These are phyloP conservation scores for Pseudopithomyces chartarum DNA, from an alignment of 2,329 filamentous ascomycete genomes.

Conservation along the genomic window DNA sequence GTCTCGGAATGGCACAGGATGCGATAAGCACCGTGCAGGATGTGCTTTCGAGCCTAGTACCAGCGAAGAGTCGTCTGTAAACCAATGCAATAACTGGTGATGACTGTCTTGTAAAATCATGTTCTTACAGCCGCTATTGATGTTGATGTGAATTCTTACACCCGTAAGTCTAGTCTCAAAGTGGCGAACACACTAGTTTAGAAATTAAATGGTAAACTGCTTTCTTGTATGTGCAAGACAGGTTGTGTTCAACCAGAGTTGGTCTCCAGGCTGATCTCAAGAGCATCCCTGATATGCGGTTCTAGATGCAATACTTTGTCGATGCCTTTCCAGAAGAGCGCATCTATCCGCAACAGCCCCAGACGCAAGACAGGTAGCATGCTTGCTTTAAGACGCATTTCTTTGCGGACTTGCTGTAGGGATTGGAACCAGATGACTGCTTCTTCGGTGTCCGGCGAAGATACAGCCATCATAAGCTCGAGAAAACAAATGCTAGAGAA, in stretches of 20 bases:
- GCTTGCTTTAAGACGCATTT: conserved; percentile 15
- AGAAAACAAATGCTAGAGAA: conserved; percentile 18
- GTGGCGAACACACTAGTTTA: too few species aligned
- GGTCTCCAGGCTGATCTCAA: not conserved
- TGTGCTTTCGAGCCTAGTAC: conserved; percentile 5
- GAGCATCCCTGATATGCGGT: not conserved
- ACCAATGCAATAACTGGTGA: not conserved
- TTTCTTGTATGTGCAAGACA: too few species aligned
- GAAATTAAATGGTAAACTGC: too few species aligned
- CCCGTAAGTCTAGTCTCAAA: too few species aligned
- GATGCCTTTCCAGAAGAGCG: not conserved
- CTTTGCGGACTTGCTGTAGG: conserved; percentile 8
- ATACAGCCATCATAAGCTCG: conserved; percentile 11
- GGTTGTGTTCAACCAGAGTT: not conserved
- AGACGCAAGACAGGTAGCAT: conserved; percentile 16
- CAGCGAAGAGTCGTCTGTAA: not conserved
- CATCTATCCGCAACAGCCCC: conserved; percentile 14
- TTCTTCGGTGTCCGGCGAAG: conserved; percentile 10
- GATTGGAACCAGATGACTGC: conserved; percentile 12
- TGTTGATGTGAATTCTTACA: too few species aligned
- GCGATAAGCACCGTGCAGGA: conserved; percentile 15
- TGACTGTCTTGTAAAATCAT: too few species aligned
- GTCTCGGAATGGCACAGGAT: conserved; percentile 23
- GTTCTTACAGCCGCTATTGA: too few species aligned
- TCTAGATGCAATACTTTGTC: not conserved